Conservation (phyloP, 108 stramenopile species). For the Stephanodiscus minutulus region DNA sequence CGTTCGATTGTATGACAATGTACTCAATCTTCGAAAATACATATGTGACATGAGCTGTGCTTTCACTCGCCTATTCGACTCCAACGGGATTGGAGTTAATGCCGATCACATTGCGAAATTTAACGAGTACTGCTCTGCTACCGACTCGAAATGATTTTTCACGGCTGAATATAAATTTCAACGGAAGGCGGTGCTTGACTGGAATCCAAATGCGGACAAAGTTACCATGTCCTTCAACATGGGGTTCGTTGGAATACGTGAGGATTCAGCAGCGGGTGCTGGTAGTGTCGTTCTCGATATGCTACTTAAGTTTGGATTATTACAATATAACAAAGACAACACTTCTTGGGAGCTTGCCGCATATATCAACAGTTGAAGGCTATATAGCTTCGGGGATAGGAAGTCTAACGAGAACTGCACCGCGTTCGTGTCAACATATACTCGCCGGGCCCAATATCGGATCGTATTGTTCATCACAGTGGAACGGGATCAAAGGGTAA, state of each 20-base stretch:
- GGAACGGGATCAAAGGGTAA: too few species aligned
- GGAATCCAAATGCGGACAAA: not conserved
- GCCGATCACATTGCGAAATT: not conserved
- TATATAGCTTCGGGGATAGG: conserved; percentile 6
- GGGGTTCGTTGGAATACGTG: conserved; percentile 11
- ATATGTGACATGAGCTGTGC: not conserved
- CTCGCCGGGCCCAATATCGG: not conserved
- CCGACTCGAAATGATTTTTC: not conserved
- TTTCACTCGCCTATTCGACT: not conserved
- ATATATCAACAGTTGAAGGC: not conserved
- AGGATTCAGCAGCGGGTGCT: not conserved
- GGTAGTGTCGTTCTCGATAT: conserved; percentile 5
- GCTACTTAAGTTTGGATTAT: not conserved
- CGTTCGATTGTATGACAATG: not conserved
- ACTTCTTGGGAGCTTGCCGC: not conserved
- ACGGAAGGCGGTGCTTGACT: not conserved
- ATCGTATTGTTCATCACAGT: not conserved
- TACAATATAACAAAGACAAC: not conserved
- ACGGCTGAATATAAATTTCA: not conserved
- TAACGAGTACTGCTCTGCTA: not conserved
- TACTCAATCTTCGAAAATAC: not conserved
- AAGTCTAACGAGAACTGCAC: conserved; percentile 10
- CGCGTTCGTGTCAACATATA: not conserved
- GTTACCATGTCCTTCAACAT: not conserved
- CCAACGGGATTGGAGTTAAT: not conserved